Percentiles rank a stretch among this genome's conserved stretches.
Evolutionary conservation across 1,139 yeast species (phyloP).

Genomic region (Pneumocystis murina): DNA sequence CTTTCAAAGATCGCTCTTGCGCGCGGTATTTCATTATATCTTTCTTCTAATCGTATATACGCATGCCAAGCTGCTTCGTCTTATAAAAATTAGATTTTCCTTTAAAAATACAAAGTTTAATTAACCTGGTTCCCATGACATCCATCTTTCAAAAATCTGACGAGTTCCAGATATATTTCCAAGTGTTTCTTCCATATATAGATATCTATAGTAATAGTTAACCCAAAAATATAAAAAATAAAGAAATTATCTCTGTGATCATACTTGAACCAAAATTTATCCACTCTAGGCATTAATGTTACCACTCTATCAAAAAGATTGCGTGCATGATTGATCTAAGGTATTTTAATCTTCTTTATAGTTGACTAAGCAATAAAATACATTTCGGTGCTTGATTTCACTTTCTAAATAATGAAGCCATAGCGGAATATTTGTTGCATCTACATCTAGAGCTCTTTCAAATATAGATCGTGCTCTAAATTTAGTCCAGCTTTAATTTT

Average conservation of each 20-base stretch:
- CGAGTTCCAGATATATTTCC: constrained; percentile 51
- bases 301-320: constrained; percentile 71
- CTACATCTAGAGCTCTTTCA: constrained; percentile 75
- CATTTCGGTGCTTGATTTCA: constrained; percentile 54
- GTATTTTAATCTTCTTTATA: background rate
- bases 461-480: constrained; percentile 64
- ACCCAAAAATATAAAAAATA: background rate
- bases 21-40: constrained; percentile 45
- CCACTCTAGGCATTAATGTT: constrained; percentile 56
- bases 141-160: constrained; percentile 63
- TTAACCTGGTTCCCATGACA: constrained; percentile 39
- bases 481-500: constrained; percentile 19
- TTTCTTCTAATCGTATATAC: constrained; percentile 53
- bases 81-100: constrained; percentile 16
- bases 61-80: constrained; percentile 57
- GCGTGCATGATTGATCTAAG: constrained; percentile 62
- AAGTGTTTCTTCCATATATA: constrained; percentile 67
- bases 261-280: constrained; percentile 67
- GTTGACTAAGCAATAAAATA: background rate
- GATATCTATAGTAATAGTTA: constrained; percentile 27
- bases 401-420: constrained; percentile 77
- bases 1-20: constrained; percentile 45
- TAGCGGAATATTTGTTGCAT: constrained; percentile 56
- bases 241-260: background rate
- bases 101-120: background rate